Conservation (phyloP, 306 rosid genomes). For the Corylus americana region DNA sequence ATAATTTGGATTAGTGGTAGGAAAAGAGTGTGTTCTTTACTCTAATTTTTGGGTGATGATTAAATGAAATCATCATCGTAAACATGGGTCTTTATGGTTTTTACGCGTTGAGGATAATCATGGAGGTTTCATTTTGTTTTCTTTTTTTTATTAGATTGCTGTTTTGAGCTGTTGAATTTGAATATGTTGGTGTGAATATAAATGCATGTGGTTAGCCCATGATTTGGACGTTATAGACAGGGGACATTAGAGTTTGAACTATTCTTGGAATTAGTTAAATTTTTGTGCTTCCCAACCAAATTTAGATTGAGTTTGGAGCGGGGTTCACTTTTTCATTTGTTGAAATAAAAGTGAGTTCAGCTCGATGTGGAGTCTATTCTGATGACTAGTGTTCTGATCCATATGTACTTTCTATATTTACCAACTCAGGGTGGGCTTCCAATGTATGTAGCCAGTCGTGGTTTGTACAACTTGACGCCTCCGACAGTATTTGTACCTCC, state of each 20-base stretch:
- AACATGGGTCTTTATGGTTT: neutral
- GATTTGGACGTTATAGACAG: neutral
- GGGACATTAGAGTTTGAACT: neutral
- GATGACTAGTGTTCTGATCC: neutral
- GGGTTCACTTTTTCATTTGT: neutral
- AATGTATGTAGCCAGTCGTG: conserved; percentile 92
- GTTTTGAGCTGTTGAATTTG: neutral
- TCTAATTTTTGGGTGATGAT: neutral
- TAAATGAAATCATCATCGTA: neutral
- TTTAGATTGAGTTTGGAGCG: neutral
- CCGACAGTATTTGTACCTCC: conserved; percentile 95
- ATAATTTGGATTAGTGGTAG: neutral
- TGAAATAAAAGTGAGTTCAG: neutral
- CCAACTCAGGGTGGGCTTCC: conserved; percentile 88
- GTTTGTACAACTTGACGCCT: conserved; percentile 79
- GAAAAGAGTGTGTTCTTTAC: neutral
- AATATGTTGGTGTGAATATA: neutral
- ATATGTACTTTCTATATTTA: conserved; percentile 6
- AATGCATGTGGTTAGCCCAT: neutral
- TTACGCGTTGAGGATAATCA: neutral
- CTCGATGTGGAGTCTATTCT: neutral
- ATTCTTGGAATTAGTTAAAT: neutral
- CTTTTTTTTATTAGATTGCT: neutral
- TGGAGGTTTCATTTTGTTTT: neutral
- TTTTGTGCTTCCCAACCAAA: conserved; percentile 7